These are phyloP conservation scores for Achaetomium macrosporum DNA, from an alignment of 2,329 filamentous ascomycete genomes.

Conservation along the genomic window DNA sequence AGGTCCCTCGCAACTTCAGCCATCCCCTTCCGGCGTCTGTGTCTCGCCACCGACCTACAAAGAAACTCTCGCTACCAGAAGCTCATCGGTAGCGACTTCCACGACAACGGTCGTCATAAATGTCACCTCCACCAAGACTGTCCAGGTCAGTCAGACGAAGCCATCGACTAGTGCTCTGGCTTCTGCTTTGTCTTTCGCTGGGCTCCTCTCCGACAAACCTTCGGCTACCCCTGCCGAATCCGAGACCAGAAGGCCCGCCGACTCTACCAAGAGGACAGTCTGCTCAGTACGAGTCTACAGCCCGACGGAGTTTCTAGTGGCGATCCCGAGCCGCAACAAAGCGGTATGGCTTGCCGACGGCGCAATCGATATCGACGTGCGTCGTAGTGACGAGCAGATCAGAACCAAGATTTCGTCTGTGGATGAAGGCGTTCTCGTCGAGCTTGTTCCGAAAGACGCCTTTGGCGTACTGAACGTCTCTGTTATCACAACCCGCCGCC, in stretches of 20 bases:
- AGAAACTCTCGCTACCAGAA: conserved; percentile 6
- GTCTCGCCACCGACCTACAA: conserved; percentile 2
- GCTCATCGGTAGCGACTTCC: conserved; percentile 13
- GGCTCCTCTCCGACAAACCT: conserved; percentile 36
- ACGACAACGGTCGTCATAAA: conserved; percentile 34
- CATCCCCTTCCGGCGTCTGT: conserved; percentile 1
- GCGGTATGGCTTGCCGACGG: conserved; percentile 51
- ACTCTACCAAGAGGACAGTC: conserved; percentile 34
- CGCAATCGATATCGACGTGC: conserved; percentile 51
- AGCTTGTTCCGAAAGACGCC: conserved; percentile 49
- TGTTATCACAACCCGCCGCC: conserved; percentile 52
- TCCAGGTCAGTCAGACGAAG: conserved; percentile 27
- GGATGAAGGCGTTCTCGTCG: conserved; percentile 47
- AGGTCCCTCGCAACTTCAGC: neutral
- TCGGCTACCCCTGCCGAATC: conserved; percentile 23
- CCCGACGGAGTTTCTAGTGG: conserved; percentile 48
- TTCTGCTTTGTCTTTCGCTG: conserved; percentile 33
- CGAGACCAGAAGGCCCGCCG: conserved; percentile 31
- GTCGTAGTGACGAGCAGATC: conserved; percentile 42
- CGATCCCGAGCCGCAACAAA: conserved; percentile 46
- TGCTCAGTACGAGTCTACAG: conserved; percentile 43
- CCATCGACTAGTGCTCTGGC: conserved; percentile 26
- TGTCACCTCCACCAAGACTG: conserved; percentile 33
- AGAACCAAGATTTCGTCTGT: conserved; percentile 43
- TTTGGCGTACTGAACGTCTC: conserved; percentile 53